Conservation (phyloP, 805 yeast genomes). For the Hemisphaericaspora nanyangensis region DNA sequence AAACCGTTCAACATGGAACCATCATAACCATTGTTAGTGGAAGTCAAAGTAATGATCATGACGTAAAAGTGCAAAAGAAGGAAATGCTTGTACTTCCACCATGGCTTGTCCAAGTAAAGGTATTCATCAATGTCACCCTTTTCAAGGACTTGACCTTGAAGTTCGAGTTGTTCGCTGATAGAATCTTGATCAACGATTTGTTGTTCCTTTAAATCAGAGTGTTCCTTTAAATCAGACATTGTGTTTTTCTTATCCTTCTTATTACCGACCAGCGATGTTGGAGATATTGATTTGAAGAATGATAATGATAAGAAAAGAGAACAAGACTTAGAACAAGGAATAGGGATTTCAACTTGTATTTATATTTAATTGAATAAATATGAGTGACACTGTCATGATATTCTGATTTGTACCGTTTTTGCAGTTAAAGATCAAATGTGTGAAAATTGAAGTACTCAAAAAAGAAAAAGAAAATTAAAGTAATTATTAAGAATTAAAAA, state of each 20-base stretch:
- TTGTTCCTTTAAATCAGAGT: slow-evolving; percentile 1
- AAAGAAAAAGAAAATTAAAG: too few species aligned
- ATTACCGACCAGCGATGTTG: slow-evolving; percentile 5
- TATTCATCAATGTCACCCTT: slow-evolving; percentile 13
- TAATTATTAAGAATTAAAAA: too few species aligned
- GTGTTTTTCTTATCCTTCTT: background rate
- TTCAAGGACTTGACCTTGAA: background rate
- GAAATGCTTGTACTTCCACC: slow-evolving; percentile 37
- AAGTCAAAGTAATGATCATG: slow-evolving; percentile 40
- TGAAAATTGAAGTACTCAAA: too few species aligned
- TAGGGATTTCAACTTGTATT: background rate
- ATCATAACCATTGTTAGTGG: slow-evolving; percentile 48
- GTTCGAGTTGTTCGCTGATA: slow-evolving; percentile 2
- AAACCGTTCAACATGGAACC: slow-evolving; percentile 50
- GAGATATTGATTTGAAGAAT: background rate
- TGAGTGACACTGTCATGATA: background rate
- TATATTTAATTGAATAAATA: background rate
- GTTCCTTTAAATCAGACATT: slow-evolving; percentile 2
- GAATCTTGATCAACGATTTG: slow-evolving; percentile 5
- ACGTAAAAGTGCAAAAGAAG: slow-evolving; percentile 32
- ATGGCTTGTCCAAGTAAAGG: slow-evolving; percentile 17
- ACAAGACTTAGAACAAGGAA: background rate
- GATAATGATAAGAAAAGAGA: slow-evolving; percentile 1
- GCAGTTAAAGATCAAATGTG: too few species aligned
- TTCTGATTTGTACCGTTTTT: too few species aligned